phyloP scores from a whole-genome alignment of 768 basidiomycete genomes.

The Boletus sp. region DNA sequence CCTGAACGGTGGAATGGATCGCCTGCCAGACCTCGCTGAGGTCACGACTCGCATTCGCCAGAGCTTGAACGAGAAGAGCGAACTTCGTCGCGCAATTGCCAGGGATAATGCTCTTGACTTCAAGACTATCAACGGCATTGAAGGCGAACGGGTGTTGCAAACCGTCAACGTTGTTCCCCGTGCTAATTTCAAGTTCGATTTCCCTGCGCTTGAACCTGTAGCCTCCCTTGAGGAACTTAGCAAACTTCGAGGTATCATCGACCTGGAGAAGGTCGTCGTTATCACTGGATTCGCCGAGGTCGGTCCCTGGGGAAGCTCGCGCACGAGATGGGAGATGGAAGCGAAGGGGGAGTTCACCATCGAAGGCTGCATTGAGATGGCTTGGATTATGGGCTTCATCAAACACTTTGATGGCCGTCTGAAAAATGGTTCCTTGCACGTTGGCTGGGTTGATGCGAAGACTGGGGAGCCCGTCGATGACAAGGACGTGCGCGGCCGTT shows the following conservation, averaged over 20 bases:
- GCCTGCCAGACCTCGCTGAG: conserved; percentile 90
- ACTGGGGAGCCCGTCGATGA: conserved; percentile 93
- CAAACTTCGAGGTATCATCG: conserved; percentile 83
- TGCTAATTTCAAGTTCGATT: conserved; percentile 96
- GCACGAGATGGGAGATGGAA: conserved; percentile 99
- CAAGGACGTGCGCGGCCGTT: conserved; percentile 91
- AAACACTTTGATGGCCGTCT: conserved; percentile 98
- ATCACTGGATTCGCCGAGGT: conserved; percentile 97
- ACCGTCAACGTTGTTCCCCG: conserved; percentile 92
- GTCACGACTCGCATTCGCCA: conserved; percentile 85
- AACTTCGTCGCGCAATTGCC: conserved; percentile 89
- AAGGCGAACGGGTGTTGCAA: conserved; percentile 90
- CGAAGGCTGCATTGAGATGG: conserved; percentile 98
- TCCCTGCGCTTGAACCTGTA: conserved; percentile 79
- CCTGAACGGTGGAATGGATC: conserved; percentile 97
- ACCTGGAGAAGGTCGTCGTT: conserved; percentile 94
- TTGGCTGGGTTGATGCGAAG: conserved; percentile 98
- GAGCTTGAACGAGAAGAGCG: conserved; percentile 80
- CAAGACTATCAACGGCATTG: conserved; percentile 84
- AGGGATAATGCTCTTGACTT: conserved; percentile 96
- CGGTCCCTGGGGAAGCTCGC: conserved; percentile 96
- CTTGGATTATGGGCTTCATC: conserved; percentile 99
- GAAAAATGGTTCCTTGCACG: conserved; percentile 87
- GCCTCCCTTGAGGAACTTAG: conserved; percentile 71
- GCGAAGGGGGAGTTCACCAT: conserved; percentile 96